Evolutionary conservation across 2,329 filamentous ascomycete species (phyloP), one percentile per base, ranked within the genome.

Genomic region (Sporothrix schenckii): DNA sequence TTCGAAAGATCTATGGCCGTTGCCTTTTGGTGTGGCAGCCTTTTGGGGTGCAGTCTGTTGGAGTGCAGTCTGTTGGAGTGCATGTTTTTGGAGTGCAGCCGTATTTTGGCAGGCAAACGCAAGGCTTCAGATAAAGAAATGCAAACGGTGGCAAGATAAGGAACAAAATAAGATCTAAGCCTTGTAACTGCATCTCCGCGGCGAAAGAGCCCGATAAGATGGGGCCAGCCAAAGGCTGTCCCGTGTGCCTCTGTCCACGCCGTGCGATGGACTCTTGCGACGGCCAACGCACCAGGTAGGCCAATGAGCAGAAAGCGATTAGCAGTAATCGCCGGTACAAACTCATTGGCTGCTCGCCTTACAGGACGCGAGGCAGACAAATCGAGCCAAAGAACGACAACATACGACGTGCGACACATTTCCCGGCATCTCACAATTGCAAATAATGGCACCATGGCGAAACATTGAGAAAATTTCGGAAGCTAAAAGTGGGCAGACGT

Each of bases 101-200:
- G 44, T 39, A 6, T 24, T 14, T 66, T 30, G 27, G 27, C 27
- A 47, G 34, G 34, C 65, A 67, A 30, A 56, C 54, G 14, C 65
- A 44, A 27, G 34, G 65, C 65, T 44, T 53, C 34, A 56, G 50
- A 50, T 30, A 24, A n/a, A 49, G 21, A 63, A 49, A 19, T 27
- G 14, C 60, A 63, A 60, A 44, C 21, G 34, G 56, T 39, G 34
- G 34, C 24, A 61, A 14, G n/a, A n/a, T 44, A 39, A 21, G 27
- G 16, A 69, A 56, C 19, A 54, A 63, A 41, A 10, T 4, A 19
- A 13, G 24, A 54, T 34, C 65, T 63, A 13, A 34, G 41, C 54
- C 39, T 52, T 52, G 50, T n/a, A 47, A 13, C 11, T 53, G 68
- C 49, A 70, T 72, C 71, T 72, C 71, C 71, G 71, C 71, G 71